These are phyloP conservation scores for Hyaloscypha bicolor DNA, from an alignment of 495 filamentous ascomycete genomes.

Conservation along the genomic window DNA sequence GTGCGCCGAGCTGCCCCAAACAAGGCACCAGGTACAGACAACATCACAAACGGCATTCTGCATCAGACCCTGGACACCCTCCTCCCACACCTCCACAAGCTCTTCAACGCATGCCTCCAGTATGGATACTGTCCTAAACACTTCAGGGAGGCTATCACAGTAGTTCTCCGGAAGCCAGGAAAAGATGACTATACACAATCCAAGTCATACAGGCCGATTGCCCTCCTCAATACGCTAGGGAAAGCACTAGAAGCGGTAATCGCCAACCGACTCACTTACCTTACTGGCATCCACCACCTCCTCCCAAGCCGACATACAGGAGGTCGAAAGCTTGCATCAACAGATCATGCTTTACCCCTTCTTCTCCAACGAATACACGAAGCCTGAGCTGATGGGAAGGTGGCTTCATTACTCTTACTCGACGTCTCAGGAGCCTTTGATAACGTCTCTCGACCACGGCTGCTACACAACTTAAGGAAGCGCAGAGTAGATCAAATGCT, in stretches of 20 bases:
- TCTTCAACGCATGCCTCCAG: constrained; percentile 34
- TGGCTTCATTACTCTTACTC: constrained; percentile 12
- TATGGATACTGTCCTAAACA: constrained; percentile 29
- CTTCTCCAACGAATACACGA: constrained; percentile 27
- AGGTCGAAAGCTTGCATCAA: constrained; percentile 26
- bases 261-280: constrained; percentile 30
- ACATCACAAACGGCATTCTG: constrained; percentile 33
- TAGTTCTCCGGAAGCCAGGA: constrained; percentile 37
- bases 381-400: constrained; percentile 26
- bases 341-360: constrained; percentile 31
- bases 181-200: constrained; percentile 35
- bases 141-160: constrained; percentile 24
- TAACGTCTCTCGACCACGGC: constrained; percentile 31
- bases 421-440: constrained; percentile 38
- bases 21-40: constrained; percentile 35
- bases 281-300: constrained; percentile 27
- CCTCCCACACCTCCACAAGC: constrained; percentile 17
- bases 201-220: constrained; percentile 39
- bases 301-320: constrained; percentile 34
- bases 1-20: background rate
- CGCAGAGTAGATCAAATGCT: background rate
- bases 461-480: constrained; percentile 32
- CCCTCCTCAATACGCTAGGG: constrained; percentile 38
- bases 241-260: constrained; percentile 38
- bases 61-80: constrained; percentile 12